Evolutionary conservation across 495 filamentous ascomycete species (phyloP).

Genomic region (Aspergillus avenaceus): DNA sequence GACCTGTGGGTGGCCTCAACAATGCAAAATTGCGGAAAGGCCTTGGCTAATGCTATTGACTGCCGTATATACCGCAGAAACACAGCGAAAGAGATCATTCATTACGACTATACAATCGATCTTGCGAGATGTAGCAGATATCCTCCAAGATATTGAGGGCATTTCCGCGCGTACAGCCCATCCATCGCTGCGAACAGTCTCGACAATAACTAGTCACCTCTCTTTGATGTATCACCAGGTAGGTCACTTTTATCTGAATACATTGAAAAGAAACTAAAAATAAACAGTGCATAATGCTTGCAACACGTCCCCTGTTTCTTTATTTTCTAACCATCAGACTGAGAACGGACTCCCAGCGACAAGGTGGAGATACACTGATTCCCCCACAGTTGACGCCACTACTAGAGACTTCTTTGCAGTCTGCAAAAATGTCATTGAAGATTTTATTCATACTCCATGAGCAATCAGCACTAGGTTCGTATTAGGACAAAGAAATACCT

Average conservation of each 20-base stretch:
- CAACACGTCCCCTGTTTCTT: neutral
- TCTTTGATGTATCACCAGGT: neutral
- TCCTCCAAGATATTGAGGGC: neutral
- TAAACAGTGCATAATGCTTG: conserved; percentile 1
- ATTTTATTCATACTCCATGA: neutral
- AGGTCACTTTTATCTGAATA: too few species aligned
- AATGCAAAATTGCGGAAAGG: neutral
- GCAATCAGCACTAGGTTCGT: neutral
- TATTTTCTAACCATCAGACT: neutral
- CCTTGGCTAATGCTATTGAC: too few species aligned
- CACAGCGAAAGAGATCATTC: neutral
- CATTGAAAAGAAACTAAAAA: neutral
- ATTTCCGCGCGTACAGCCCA: neutral
- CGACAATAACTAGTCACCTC: neutral
- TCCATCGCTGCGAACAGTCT: neutral
- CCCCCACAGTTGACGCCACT: neutral
- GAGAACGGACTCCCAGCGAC: neutral
- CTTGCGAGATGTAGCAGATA: neutral
- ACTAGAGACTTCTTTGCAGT: neutral
- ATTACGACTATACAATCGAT: neutral
- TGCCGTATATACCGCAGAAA: neutral
- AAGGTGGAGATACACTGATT: neutral
- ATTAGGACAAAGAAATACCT: neutral
- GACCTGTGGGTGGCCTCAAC: neutral
- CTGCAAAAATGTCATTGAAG: neutral